Base-by-base conservation (phyloP, 1,284 basidiomycete genomes). In the Cryptococcus sp. region DNA sequence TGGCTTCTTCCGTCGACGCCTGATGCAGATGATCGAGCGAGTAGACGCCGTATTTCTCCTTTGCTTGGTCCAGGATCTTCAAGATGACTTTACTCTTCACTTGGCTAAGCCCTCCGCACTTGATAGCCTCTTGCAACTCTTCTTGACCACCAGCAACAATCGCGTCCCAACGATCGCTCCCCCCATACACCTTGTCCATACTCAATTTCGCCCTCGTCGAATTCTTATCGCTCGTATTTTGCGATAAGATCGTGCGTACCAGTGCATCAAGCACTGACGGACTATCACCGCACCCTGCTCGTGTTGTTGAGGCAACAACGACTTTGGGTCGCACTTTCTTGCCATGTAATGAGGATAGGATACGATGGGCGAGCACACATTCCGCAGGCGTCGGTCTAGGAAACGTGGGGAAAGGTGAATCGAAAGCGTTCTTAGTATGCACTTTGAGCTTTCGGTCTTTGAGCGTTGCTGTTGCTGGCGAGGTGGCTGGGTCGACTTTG, bases 81-180 rank as follows among this genome's bases (percentile, higher is more conserved):
- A 87, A 84, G 54, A 91, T 89, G 39, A 83, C 85, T 49, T 80
- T 83, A 0, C 85, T 83, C 69, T 91, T 91, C 74, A 85, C 86
- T 65, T 86, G 86, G 45, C 87, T 87, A 7, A 91, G 80, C 0
- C 89, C 89, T 15, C 88, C 89, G 20, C 81, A 83, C 44, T 82
- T 80, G 57, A 90, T 86, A 0, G 86, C 81, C 6, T 86, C 83
- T 5, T 83, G 84, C 22, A 91, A 76, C 47, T 80, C 80, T 5
- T 75, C 77, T 46, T 78, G 78, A 1, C 82, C 80, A 0, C 86
- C 85, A 0, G 68, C 60, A 0, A 83, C 84, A 50, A 90, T 85
- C 1, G 81, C 83, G 17, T 80, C 78, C 67, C 88, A 89, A 55
- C 86, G 82, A 37, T 83, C 82, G 3, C 78, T 78, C 2, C 87